Conservation (phyloP, 371 early-diverging fungal species). For the Dichotomocladium elegans region DNA sequence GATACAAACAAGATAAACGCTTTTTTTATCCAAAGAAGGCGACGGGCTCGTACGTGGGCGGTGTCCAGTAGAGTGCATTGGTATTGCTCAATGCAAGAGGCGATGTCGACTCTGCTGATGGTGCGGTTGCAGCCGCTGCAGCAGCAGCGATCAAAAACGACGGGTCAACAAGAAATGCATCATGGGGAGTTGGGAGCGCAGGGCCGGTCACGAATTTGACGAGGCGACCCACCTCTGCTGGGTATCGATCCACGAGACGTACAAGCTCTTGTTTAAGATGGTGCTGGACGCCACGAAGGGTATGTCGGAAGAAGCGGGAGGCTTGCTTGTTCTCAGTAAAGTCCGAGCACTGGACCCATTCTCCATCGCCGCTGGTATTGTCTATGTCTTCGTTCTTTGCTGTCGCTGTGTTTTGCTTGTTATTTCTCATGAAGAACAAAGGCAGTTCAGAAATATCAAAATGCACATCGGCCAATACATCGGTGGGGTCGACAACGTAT, state of each 20-base stretch:
- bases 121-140: not conserved
- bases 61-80: not conserved
- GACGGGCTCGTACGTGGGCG: no score
- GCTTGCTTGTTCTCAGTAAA: constrained; percentile 77
- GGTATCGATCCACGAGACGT: constrained; percentile 25
- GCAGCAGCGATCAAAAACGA: not conserved
- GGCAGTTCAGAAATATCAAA: constrained; percentile 64
- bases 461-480: constrained; percentile 50
- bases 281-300: constrained; percentile 55
- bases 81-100: not conserved
- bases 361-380: constrained; percentile 13
- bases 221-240: constrained; percentile 30
- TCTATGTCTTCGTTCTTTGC: not conserved
- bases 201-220: constrained; percentile 7
- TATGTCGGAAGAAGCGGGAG: constrained; percentile 59
- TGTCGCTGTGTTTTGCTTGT: constrained; percentile 7
- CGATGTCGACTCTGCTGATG: not conserved
- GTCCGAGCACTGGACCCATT: constrained; percentile 70
- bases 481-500: constrained; percentile 44
- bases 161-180: no score
- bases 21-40: no score
- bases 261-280: constrained; percentile 48
- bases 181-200: no score
- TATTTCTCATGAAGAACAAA: constrained; percentile 57
- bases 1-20: no score